Evolutionary conservation across 768 basidiomycete genomes (phyloP), one percentile per base, ranked within the genome.

Genomic region (Naganishia randhawae): DNA sequence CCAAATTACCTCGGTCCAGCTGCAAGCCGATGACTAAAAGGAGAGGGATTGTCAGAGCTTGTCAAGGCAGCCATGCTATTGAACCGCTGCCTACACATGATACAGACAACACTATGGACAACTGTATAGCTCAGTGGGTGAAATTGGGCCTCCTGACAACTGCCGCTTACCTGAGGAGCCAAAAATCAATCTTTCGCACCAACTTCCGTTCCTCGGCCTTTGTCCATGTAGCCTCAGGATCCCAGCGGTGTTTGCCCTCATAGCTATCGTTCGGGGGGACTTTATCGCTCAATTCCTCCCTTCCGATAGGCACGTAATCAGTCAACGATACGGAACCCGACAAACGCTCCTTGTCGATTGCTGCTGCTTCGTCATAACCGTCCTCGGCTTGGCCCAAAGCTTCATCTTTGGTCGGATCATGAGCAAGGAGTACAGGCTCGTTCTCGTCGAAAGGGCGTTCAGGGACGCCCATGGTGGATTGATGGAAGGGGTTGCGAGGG

Each of bases 1-100:
- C 54, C 42, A 77, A 73, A 61, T 78, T 78, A 0, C 76, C 77
- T 37, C 77, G 42, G 52, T 73, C 74, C 14, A 74, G 71, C 53
- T 67, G 39, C 14, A 45, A 52, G n/a, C 27, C 25, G 27, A 61
- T 41, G 25, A 61, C 57, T 61, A 22, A 3, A 14, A 22, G 11
- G 27, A 33, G 14, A 48, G 4, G 3, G 31, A 27, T 2, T 5
- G 33, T 61, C 25, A 61, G 37, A 39, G 8, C 22, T 41, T 17
- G 19, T n/a, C 25, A 9, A 11, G 25, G 16, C 37, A 25, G 33
- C n/a, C 17, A 27, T 25, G 17, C 0, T 19, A 27, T 8, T 9
- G 9, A 10, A 13, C n/a, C 3, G 7, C 7, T 53, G 1, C 57
- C 13, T 41, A 61, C 57, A 61, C 57, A 61, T 61, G 6, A 61